Conservation (phyloP, 106 monocot genomes). For the Dendrobium catenatum region DNA sequence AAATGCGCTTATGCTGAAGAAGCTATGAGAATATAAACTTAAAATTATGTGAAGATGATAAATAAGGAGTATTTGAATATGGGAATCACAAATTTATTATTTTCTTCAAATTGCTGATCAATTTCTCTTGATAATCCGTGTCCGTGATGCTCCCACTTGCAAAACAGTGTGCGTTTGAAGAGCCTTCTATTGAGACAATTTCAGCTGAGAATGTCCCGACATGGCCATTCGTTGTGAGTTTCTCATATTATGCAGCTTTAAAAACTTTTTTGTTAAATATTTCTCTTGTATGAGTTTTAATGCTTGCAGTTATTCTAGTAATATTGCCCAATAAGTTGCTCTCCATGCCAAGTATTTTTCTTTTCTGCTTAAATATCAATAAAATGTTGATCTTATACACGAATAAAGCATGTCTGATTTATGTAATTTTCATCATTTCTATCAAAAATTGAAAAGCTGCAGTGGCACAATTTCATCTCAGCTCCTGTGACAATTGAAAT, state of each 20-base stretch:
- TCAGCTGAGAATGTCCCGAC: conserved; percentile 89
- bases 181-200: conserved; percentile 72
- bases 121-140: conserved; percentile 41
- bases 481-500: too few relatives aligned
- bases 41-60: neutral
- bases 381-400: neutral
- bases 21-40: neutral
- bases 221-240: conserved; percentile 84
- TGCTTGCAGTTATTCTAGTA: neutral
- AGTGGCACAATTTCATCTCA: neutral
- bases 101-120: neutral
- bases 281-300: neutral
- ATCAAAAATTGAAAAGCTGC: neutral
- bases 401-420: neutral
- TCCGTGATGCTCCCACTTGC: conserved; percentile 89
- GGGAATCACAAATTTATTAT: neutral
- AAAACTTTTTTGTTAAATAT: neutral
- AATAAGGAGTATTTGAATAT: neutral
- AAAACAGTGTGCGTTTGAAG: conserved; percentile 95
- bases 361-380: neutral
- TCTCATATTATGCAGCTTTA: neutral
- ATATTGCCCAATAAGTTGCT: neutral
- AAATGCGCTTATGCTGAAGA: neutral
- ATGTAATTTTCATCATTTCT: neutral
- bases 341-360: neutral